Evolutionary conservation across 306 rosid species (phyloP), one percentile per base, ranked within the genome.

Genomic region (Quillaja saponaria): DNA sequence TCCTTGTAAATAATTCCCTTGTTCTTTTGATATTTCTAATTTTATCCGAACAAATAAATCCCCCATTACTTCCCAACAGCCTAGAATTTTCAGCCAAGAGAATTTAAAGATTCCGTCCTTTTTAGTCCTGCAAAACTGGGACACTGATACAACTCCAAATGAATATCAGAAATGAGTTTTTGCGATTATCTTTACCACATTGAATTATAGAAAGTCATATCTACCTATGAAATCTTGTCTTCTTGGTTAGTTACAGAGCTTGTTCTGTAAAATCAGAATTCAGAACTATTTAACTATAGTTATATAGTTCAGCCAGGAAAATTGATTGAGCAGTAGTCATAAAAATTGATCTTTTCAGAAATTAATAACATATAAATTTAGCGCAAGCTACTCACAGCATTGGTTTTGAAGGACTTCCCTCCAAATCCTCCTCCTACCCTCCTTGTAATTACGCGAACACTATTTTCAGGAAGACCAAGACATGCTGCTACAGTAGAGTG

Each of bases 391-490:
- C 98, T 82, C 77, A 92, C 96, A 67, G 85, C 10, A 38, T 82
- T 68, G 55, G 88, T 44, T 68, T 70, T 82, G 21, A 76, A 2
- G 63, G 81, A 76, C 80, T 92, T 92, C 66, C 98, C 98, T 34
- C 98, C 98, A 71, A 88, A 92, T 40, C 95, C 98, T 52, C 98
- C 98, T 13, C 98, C 98, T 47, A 84, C 95, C 78, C 95, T 81
- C 76, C 96, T 84, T 12, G 95, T 86, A 76, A 92, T 82, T 41
- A 88, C 84, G 16, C 98, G 89, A 54, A 92, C 86, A 62, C 67
- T 88, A 78, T 77, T 72, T 66, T 86, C 86, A 15, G 90, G 95
- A 79, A 88, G 41, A 33, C 95, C 87, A 17, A 92, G 82, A 82
- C 98, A 88, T 57, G 58, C 81, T 58, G 98, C 90, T 72, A 92